These are phyloP conservation scores for Trichoderma breve DNA, from an alignment of 2,329 filamentous ascomycete species.

Conservation along the genomic window DNA sequence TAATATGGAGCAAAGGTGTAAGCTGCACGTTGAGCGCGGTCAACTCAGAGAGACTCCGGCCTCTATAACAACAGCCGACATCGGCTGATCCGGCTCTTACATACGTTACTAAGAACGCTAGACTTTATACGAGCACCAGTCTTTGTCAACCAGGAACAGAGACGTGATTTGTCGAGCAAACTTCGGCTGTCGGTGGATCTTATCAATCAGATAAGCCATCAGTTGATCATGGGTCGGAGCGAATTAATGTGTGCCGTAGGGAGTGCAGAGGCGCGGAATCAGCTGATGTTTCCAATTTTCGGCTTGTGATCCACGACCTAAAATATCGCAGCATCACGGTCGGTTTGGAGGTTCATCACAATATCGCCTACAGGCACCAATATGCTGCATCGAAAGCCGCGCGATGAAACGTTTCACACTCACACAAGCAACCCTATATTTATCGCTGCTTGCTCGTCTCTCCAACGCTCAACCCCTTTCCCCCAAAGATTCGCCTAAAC, in stretches of 20 bases:
- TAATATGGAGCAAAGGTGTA: not conserved
- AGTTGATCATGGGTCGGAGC: constrained; percentile 4
- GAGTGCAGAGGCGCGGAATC: not conserved
- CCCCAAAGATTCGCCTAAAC: not conserved
- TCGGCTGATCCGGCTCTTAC: not conserved
- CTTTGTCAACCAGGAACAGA: not conserved
- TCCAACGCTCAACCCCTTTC: not conserved
- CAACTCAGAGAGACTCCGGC: not conserved
- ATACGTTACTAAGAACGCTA: not conserved
- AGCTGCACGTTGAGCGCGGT: too few relatives aligned
- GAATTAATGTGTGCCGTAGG: not conserved
- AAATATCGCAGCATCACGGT: not conserved
- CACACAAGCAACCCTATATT: not conserved
- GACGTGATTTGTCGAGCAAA: not conserved
- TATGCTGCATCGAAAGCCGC: not conserved
- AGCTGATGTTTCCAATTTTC: constrained; percentile 3
- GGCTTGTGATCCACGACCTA: not conserved
- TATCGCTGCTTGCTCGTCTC: not conserved
- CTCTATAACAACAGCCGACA: not conserved
- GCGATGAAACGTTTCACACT: not conserved
- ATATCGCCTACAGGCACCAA: not conserved
- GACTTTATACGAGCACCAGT: not conserved
- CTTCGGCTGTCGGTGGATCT: constrained; percentile 11
- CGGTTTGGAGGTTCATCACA: not conserved
- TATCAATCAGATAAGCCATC: constrained; percentile 18